These are phyloP conservation scores for Trypanosoma caninum DNA, from an alignment of 208 protist genomes.

Conservation along the genomic window DNA sequence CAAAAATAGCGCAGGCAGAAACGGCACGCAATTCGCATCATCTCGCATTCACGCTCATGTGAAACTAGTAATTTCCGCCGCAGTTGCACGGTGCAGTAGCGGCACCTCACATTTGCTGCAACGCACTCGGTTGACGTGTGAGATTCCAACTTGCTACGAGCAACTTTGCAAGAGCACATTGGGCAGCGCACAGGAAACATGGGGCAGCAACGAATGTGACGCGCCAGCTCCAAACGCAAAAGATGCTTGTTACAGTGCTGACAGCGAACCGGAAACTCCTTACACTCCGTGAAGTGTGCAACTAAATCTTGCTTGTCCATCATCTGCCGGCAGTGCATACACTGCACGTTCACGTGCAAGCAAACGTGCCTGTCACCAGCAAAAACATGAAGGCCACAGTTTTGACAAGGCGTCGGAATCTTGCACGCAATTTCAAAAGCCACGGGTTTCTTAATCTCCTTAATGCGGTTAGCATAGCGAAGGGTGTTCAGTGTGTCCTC, in stretches of 20 bases:
- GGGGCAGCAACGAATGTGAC: constrained; percentile 59
- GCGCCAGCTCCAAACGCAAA: constrained; percentile 42
- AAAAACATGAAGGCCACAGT: constrained; percentile 69
- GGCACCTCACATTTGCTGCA: constrained; percentile 58
- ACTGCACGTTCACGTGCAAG: constrained; percentile 46
- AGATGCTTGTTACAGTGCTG: constrained; percentile 70
- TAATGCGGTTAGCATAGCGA: constrained; percentile 95
- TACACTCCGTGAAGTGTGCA: constrained; percentile 63
- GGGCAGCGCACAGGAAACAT: constrained; percentile 54
- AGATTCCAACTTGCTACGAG: constrained; percentile 43
- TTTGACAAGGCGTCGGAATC: constrained; percentile 53
- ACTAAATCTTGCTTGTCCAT: constrained; percentile 73
- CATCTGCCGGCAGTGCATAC: constrained; percentile 63
- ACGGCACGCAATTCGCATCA: constrained; percentile 55
- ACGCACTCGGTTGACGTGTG: constrained; percentile 60
- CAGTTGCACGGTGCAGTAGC: constrained; percentile 53
- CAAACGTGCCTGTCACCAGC: constrained; percentile 69
- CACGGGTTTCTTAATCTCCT: constrained; percentile 66
- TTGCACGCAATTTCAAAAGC: constrained; percentile 17
- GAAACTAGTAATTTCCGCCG: constrained; percentile 36
- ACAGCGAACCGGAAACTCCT: constrained; percentile 56
- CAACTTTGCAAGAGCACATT: constrained; percentile 47
- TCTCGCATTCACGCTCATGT: constrained; percentile 63
- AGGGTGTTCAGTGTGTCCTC: constrained; percentile 98
- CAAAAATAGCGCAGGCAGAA: constrained; percentile 61